These are phyloP conservation scores for Pharus latifolius DNA, from an alignment of 176 grass and related monocot genomes.

Conservation along the genomic window DNA sequence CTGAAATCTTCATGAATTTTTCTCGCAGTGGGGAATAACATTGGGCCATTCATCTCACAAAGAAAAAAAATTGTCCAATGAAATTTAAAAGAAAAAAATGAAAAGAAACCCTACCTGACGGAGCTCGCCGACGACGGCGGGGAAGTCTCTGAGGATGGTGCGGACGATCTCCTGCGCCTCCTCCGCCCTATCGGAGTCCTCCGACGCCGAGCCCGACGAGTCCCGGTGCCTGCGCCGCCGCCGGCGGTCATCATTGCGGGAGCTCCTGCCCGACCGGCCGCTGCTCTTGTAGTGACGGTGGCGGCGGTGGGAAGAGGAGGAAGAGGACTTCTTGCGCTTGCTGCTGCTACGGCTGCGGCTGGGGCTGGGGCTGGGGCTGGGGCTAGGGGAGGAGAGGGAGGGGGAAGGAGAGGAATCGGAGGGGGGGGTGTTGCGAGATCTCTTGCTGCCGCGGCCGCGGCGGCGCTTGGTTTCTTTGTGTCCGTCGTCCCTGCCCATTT, in stretches of 20 bases:
- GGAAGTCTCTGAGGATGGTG: slow-evolving; percentile 49
- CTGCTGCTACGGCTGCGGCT: slow-evolving; percentile 26
- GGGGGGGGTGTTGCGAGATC: slow-evolving; percentile 5
- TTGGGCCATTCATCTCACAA: not conserved
- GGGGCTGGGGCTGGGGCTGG: slow-evolving; percentile 30
- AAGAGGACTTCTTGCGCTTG: slow-evolving; percentile 20
- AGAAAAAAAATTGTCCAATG: not conserved
- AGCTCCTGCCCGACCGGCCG: slow-evolving; percentile 20
- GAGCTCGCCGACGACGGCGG: slow-evolving; percentile 41
- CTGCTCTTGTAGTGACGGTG: slow-evolving; percentile 26
- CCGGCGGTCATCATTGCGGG: slow-evolving; percentile 14
- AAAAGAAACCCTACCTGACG: slow-evolving; percentile 32
- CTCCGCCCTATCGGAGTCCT: slow-evolving; percentile 10
- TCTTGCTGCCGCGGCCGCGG: slow-evolving; percentile 32
- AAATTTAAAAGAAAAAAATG: not conserved
- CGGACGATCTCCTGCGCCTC: slow-evolving; percentile 55
- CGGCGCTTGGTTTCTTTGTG: slow-evolving; percentile 26
- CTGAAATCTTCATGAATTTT: not conserved
- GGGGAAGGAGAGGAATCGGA: not conserved
- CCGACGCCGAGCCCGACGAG: slow-evolving; percentile 18
- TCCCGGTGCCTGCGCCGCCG: slow-evolving; percentile 9
- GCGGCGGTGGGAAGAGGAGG: slow-evolving; percentile 20
- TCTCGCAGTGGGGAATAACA: not conserved
- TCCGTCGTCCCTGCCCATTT: slow-evolving; percentile 10
- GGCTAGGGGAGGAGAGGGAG: slow-evolving; percentile 14